Percentiles rank a stretch among this genome's conserved stretches.
These are phyloP conservation scores for Fraxinus albicans DNA, from an alignment of 305 asterid species.

Conservation along the genomic window DNA sequence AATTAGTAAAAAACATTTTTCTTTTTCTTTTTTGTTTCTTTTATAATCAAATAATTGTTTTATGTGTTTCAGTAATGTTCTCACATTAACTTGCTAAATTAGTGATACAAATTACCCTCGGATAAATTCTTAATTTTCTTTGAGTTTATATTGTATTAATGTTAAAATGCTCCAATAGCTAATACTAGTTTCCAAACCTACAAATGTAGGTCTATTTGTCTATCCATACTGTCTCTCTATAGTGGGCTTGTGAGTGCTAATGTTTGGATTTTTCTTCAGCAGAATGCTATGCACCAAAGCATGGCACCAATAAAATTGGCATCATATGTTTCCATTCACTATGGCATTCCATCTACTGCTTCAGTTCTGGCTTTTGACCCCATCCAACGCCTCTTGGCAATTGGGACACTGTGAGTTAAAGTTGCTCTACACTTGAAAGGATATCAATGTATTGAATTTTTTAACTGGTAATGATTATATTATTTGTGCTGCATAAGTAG, in stretches of 20 bases:
- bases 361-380: slow-evolving; percentile 84
- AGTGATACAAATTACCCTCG: neutral
- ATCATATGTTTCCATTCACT: slow-evolving; percentile 71
- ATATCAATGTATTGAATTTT: slow-evolving; percentile 21
- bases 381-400: slow-evolving; percentile 79
- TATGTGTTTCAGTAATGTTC: neutral
- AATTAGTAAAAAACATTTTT: neutral
- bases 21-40: neutral
- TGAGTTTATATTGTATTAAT: neutral
- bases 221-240: neutral
- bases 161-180: neutral
- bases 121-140: neutral
- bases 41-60: neutral
- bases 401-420: slow-evolving; percentile 85
- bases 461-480: neutral
- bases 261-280: slow-evolving; percentile 30
- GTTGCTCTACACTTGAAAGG: neutral
- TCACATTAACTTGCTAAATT: neutral
- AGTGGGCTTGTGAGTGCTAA: neutral
- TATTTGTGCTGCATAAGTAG: slow-evolving; percentile 7
- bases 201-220: neutral
- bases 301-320: slow-evolving; percentile 42
- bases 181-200: neutral
- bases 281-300: slow-evolving; percentile 34
- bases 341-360: slow-evolving; percentile 94